Evolutionary conservation across 73 alveolate genomes (phyloP).

Genomic region (Tetrahymena malaccensis): DNA sequence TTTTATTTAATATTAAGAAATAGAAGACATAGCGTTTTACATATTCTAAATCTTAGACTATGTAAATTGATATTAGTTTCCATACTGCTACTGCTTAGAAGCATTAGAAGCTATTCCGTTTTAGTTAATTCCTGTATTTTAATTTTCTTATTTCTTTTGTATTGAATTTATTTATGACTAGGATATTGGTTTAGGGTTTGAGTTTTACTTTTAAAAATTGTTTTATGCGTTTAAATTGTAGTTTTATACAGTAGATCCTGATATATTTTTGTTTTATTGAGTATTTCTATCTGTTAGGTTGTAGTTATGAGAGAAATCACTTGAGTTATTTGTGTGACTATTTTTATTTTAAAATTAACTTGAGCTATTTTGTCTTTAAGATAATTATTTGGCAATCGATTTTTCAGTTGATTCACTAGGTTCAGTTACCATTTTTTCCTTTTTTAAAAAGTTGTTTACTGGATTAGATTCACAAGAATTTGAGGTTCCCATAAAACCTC

Average conservation of each 20-base stretch:
- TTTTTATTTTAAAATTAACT: neutral
- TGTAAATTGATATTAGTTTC: neutral
- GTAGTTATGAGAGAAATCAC: neutral
- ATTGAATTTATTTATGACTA: neutral
- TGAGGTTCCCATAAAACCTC: neutral
- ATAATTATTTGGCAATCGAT: neutral
- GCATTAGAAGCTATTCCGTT: neutral
- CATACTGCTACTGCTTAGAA: neutral
- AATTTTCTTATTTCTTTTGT: neutral
- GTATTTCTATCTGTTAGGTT: neutral
- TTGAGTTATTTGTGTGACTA: neutral
- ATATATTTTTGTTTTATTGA: neutral
- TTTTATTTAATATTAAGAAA: neutral
- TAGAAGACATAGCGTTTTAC: neutral
- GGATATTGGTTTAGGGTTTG: neutral
- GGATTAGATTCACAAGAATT: neutral
- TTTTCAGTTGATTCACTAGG: neutral
- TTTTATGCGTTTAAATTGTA: neutral
- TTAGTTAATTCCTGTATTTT: neutral
- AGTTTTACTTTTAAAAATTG: neutral
- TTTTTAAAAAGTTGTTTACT: neutral
- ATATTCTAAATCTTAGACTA: neutral
- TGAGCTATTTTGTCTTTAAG: neutral
- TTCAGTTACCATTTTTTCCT: neutral
- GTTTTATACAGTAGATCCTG: neutral